phyloP scores from a whole-genome alignment of 192 early-diverging fungal genomes.

The Paraglomus brasilianum region DNA sequence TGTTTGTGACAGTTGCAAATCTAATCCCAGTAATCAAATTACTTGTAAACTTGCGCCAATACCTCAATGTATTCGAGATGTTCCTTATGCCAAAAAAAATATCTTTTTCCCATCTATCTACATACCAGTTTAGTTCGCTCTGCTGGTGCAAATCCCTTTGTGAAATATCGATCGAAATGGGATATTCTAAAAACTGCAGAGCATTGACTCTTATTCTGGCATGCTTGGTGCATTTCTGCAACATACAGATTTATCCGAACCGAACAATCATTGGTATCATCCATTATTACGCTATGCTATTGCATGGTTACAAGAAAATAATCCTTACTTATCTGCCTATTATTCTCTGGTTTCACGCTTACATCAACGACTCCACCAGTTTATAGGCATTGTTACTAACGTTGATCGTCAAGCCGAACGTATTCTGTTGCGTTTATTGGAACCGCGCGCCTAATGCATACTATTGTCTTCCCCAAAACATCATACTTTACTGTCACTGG shows the following conservation, averaged over 20 bases:
- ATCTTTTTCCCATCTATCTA: neutral
- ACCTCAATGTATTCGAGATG: too few relatives aligned
- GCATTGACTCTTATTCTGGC: constrained; percentile 7
- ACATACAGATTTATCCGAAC: too few relatives aligned
- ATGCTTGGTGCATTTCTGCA: too few relatives aligned
- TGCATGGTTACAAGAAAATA: too few relatives aligned
- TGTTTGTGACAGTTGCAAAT: too few relatives aligned
- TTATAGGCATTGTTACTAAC: constrained; percentile 1
- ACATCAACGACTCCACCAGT: too few relatives aligned
- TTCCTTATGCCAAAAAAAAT: neutral
- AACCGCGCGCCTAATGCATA: neutral
- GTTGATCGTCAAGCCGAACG: neutral
- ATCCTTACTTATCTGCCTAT: too few relatives aligned
- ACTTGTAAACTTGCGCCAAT: too few relatives aligned
- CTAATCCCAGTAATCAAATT: too few relatives aligned
- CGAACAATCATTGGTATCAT: too few relatives aligned
- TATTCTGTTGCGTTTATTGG: neutral
- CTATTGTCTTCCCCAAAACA: neutral
- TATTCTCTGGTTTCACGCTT: too few relatives aligned
- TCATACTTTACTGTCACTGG: neutral
- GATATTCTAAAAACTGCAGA: neutral
- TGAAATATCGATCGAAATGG: neutral
- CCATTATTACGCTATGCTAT: too few relatives aligned
- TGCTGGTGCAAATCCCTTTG: neutral
- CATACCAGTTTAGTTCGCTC: neutral